Conservation (phyloP, 31 red algal genomes). For the Endocladia muricata region DNA sequence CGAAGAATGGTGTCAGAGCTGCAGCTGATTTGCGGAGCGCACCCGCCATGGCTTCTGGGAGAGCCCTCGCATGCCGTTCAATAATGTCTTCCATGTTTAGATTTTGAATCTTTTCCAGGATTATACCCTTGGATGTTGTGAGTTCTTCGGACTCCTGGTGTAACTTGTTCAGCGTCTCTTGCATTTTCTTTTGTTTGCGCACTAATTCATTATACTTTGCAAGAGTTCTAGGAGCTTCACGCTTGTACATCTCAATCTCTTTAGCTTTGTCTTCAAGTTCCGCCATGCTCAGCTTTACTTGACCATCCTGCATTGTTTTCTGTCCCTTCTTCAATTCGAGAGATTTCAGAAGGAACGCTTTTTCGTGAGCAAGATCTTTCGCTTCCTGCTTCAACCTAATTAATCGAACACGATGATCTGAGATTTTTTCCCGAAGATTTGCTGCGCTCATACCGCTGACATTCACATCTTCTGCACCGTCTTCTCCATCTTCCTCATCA, state of each 20-base stretch:
- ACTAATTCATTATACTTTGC: constrained; percentile 53
- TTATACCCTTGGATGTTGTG: constrained; percentile 18
- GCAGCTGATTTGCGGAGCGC: constrained; percentile 56
- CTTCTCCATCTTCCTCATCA: neutral
- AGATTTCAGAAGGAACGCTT: constrained; percentile 37
- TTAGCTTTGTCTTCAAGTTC: constrained; percentile 44
- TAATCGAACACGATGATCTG: constrained; percentile 24
- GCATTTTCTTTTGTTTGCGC: constrained; percentile 32
- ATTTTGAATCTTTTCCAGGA: constrained; percentile 51
- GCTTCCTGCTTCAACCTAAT: constrained; percentile 38
- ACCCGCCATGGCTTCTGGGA: constrained; percentile 71
- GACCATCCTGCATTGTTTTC: constrained; percentile 45
- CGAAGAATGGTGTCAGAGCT: constrained; percentile 61
- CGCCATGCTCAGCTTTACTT: constrained; percentile 54
- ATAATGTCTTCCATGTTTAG: constrained; percentile 50
- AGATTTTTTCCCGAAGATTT: neutral
- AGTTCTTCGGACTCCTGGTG: constrained; percentile 32
- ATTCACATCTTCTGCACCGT: neutral
- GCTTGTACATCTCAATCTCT: constrained; percentile 50
- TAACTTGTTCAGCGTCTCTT: constrained; percentile 48
- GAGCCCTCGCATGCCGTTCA: constrained; percentile 44
- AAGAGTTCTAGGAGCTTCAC: constrained; percentile 35
- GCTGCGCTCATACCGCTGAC: neutral
- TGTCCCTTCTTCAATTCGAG: constrained; percentile 53
- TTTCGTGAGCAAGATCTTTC: constrained; percentile 34